Evolutionary conservation across 352 stramenopile species (phyloP), one percentile per base, ranked within the genome.

Genomic region (Phytophthora brassicae): DNA sequence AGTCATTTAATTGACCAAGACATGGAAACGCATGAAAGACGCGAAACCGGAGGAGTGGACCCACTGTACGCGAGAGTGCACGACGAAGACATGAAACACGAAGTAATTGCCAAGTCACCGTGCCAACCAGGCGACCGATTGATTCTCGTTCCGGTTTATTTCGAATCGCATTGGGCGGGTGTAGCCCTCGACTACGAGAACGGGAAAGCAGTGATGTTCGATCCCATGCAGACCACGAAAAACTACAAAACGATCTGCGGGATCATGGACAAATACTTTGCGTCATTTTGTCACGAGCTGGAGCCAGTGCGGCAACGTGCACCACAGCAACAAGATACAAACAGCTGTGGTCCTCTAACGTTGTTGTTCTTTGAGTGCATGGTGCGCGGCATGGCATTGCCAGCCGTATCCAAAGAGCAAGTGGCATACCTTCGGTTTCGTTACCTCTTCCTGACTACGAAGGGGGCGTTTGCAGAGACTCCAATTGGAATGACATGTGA

Each of bases 311-410:
- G 20, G 11, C 36, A 20, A 6, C 16, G 16, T 22, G 36, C 14
- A 22, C 36, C 36, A 42, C 36, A 6, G 14, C 36, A 20, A 42
- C 6, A 20, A 22, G 13, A 19, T 6, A 42, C 3, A 6, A 42
- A 42, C 36, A 42, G 36, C 36, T 59, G 51, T 14, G 51, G 41
- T 5, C 51, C 39, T 16, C 53, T 60, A 6, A 38, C 16, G 9
- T 23, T 60, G 42, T 12, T 60, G n/a, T n/a, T n/a, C n/a, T n/a
- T n/a, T n/a, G n/a, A n/a, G n/a, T n/a, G n/a, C n/a, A n/a, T n/a
- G n/a, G n/a, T n/a, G n/a, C n/a, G n/a, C n/a, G n/a, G n/a, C 2
- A 17, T 53, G 2, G 31, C 53, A 6, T 42, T 61, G 14, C 29
- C 53, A 35, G 24, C 24, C 33, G 33, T 39, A 14, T n/a, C 33